A percentile compares a stretch with the other conserved stretches of the same genome.
These are phyloP conservation scores for Aspergillus saccharolyticus DNA, from an alignment of 495 filamentous ascomycete genomes.

Conservation along the genomic window DNA sequence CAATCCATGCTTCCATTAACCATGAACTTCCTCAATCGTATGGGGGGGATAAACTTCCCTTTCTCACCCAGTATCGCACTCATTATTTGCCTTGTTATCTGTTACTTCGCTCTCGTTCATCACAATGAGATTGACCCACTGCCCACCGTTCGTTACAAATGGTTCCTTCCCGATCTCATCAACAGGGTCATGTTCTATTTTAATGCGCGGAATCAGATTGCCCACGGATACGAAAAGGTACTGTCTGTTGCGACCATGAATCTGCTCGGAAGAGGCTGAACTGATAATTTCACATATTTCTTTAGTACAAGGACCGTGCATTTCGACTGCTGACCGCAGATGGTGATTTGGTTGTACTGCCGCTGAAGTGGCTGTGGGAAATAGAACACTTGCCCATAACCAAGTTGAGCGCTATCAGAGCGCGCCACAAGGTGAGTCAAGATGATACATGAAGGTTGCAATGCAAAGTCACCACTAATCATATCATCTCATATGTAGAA, in stretches of 20 bases:
- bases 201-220: constrained; percentile 19
- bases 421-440: constrained; percentile 24
- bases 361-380: constrained; percentile 27
- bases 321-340: constrained; percentile 32
- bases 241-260: neutral
- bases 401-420: constrained; percentile 25
- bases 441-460: too few species aligned
- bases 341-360: constrained; percentile 31
- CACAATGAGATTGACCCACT: constrained; percentile 7
- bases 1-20: too few species aligned
- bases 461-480: neutral
- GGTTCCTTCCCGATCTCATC: constrained; percentile 22
- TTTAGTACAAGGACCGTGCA: constrained; percentile 25
- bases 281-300: neutral
- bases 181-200: constrained; percentile 29
- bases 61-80: neutral
- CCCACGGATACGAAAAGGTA: constrained; percentile 27
- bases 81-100: neutral
- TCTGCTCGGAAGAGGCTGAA: neutral
- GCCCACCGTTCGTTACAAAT: constrained; percentile 22
- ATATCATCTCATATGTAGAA: constrained; percentile 15
- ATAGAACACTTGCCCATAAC: constrained; percentile 18
- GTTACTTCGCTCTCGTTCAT: neutral
- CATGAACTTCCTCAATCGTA: too few species aligned
- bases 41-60: neutral